These are phyloP conservation scores for Hyaloperonospora brassicae DNA, from an alignment of 352 stramenopile genomes.

Conservation along the genomic window DNA sequence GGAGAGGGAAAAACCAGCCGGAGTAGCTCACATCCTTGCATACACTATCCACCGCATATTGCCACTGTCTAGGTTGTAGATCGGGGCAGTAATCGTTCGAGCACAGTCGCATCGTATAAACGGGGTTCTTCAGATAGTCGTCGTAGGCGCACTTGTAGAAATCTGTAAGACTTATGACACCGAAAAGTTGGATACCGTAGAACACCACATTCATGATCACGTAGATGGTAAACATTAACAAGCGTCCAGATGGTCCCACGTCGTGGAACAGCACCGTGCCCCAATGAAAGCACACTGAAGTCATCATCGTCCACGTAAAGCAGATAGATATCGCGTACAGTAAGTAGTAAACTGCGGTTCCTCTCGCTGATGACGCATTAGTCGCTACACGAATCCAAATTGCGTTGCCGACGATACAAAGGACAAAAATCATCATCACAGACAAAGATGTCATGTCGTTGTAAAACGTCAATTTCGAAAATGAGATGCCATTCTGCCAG, in stretches of 20 bases:
- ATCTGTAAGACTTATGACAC: slow-evolving; percentile 59
- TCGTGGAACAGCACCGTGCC: slow-evolving; percentile 63
- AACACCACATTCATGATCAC: slow-evolving; percentile 56
- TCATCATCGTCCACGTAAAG: slow-evolving; percentile 84
- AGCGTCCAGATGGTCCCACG: slow-evolving; percentile 40
- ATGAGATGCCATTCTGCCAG: slow-evolving; percentile 68
- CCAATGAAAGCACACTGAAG: slow-evolving; percentile 82
- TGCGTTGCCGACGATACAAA: slow-evolving; percentile 66
- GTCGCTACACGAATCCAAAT: slow-evolving; percentile 77
- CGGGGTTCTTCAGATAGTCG: slow-evolving; percentile 82
- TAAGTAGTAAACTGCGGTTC: slow-evolving; percentile 69
- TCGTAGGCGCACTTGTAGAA: slow-evolving; percentile 84
- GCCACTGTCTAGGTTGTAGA: slow-evolving; percentile 74
- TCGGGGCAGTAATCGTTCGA: slow-evolving; percentile 72
- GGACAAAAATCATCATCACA: slow-evolving; percentile 62
- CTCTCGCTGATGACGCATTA: slow-evolving; percentile 31
- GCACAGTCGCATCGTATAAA: slow-evolving; percentile 57
- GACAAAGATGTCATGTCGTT: slow-evolving; percentile 81
- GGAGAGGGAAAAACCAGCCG: slow-evolving; percentile 47
- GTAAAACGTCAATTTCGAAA: slow-evolving; percentile 69
- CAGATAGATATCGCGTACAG: slow-evolving; percentile 55
- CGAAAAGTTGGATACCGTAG: slow-evolving; percentile 59
- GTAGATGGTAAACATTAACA: slow-evolving; percentile 55
- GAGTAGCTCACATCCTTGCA: slow-evolving; percentile 64
- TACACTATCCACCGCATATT: slow-evolving; percentile 54